These are phyloP conservation scores for Ceratocystis colombiana DNA, from an alignment of 2,329 filamentous ascomycete genomes.

Conservation along the genomic window DNA sequence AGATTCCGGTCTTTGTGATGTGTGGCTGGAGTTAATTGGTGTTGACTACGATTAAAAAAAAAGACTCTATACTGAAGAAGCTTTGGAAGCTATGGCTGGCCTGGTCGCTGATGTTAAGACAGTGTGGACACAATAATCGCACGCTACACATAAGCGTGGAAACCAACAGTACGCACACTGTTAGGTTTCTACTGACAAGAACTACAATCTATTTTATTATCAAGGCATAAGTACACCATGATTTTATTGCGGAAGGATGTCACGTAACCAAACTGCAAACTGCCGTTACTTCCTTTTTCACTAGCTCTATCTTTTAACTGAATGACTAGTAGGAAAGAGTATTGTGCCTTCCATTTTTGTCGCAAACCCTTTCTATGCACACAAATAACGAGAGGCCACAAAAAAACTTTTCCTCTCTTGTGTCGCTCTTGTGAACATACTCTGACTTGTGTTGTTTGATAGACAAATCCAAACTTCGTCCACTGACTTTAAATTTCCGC, in stretches of 20 bases:
- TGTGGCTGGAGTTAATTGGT: background rate
- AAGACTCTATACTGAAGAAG: background rate
- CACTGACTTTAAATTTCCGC: background rate
- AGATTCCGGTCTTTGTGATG: background rate
- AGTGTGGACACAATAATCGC: background rate
- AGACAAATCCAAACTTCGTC: background rate
- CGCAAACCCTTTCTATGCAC: background rate
- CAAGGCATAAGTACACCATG: background rate
- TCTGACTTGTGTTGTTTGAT: background rate
- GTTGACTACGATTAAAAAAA: background rate
- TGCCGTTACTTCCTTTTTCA: background rate
- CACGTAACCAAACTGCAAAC: background rate
- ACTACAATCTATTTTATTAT: background rate
- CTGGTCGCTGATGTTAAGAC: conserved; percentile 21
- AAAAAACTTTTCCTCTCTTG: conserved; percentile 7
- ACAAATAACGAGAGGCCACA: background rate
- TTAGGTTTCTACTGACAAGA: background rate
- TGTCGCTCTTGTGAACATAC: background rate
- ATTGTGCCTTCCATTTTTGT: background rate
- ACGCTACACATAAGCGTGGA: background rate
- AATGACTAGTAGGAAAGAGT: background rate
- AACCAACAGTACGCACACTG: conserved; percentile 14
- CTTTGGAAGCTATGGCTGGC: conserved; percentile 9
- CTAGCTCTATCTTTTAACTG: background rate
- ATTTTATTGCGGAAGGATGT: background rate